phyloP scores from a whole-genome alignment of 2,329 filamentous ascomycete species.

The Neonectria punicea region DNA sequence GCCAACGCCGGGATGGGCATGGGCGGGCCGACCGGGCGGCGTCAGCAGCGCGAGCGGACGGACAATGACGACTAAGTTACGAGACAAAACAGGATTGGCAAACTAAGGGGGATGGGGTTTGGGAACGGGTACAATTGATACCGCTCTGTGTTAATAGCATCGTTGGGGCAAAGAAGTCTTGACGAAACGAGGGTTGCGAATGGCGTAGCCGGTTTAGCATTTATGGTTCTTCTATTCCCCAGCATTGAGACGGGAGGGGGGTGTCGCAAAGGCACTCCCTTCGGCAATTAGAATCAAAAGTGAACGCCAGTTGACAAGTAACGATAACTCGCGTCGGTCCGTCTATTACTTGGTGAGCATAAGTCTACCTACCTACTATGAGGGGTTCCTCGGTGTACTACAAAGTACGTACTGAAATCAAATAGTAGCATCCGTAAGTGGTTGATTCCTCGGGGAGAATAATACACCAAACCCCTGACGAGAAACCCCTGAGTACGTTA shows the following conservation, averaged over 20 bases:
- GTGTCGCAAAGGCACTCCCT: conserved; percentile 16
- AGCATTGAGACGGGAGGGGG: conserved; percentile 22
- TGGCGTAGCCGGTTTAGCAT: conserved; percentile 52
- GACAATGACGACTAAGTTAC: conserved; percentile 65
- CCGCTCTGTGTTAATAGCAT: conserved; percentile 49
- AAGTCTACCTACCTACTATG: too few relatives aligned
- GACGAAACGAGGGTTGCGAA: conserved; percentile 48
- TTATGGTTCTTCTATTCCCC: conserved; percentile 43
- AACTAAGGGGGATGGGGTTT: conserved; percentile 22
- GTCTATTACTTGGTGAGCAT: neutral
- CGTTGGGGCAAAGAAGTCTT: conserved; percentile 42
- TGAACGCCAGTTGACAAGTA: conserved; percentile 3
- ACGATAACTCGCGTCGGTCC: neutral
- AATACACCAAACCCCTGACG: neutral
- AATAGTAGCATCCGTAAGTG: neutral
- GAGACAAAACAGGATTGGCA: conserved; percentile 28
- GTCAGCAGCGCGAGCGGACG: conserved; percentile 59
- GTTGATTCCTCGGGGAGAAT: neutral
- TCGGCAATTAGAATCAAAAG: conserved; percentile 30
- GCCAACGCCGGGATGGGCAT: conserved; percentile 53
- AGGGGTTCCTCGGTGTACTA: neutral
- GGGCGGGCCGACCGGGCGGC: conserved; percentile 47
- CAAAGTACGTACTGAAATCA: too few relatives aligned
- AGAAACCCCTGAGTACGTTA: neutral
- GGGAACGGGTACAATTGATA: conserved; percentile 40